Percentiles rank a stretch among this genome's conserved stretches.
phyloP scores from a whole-genome alignment of 2,329 filamentous ascomycete species.

The Colletotrichum tamarilloi region DNA sequence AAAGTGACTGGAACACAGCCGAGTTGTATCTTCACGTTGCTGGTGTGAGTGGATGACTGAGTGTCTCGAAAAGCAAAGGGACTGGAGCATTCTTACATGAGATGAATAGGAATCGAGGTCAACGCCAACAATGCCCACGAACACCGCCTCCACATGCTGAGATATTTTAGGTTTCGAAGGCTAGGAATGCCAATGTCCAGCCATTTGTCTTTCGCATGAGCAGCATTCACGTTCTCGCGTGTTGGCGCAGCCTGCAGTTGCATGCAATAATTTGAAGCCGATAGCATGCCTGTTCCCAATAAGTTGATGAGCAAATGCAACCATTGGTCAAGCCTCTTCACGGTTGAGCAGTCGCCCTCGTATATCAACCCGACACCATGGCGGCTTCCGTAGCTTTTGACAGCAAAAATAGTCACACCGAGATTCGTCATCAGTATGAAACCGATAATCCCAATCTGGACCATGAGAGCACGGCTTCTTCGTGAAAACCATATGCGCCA shows the following conservation, averaged over 20 bases:
- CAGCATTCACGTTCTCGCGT: constrained; percentile 43
- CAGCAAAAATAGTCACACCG: constrained; percentile 39
- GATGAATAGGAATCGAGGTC: constrained; percentile 9
- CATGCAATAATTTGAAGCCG: constrained; percentile 47
- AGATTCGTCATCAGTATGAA: constrained; percentile 39
- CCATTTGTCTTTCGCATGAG: constrained; percentile 54
- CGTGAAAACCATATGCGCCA: constrained; percentile 37
- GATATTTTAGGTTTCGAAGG: background rate
- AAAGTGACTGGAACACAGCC: constrained; percentile 13
- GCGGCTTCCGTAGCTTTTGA: constrained; percentile 25
- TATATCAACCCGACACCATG: constrained; percentile 42
- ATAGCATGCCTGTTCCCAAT: constrained; percentile 43
- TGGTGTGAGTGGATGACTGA: background rate
- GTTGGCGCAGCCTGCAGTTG: constrained; percentile 45
- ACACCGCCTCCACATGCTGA: background rate
- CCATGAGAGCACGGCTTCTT: constrained; percentile 37
- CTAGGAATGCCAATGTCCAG: constrained; percentile 55
- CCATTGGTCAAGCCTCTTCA: constrained; percentile 33
- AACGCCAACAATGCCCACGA: constrained; percentile 10
- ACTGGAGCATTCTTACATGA: background rate
- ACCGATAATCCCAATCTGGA: constrained; percentile 41
- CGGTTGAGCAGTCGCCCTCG: constrained; percentile 40
- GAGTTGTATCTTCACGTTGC: constrained; percentile 4
- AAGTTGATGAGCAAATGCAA: constrained; percentile 46
- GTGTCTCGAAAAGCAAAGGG: background rate